phyloP scores from a whole-genome alignment of 352 stramenopile species.

The Detonula confervacea region DNA sequence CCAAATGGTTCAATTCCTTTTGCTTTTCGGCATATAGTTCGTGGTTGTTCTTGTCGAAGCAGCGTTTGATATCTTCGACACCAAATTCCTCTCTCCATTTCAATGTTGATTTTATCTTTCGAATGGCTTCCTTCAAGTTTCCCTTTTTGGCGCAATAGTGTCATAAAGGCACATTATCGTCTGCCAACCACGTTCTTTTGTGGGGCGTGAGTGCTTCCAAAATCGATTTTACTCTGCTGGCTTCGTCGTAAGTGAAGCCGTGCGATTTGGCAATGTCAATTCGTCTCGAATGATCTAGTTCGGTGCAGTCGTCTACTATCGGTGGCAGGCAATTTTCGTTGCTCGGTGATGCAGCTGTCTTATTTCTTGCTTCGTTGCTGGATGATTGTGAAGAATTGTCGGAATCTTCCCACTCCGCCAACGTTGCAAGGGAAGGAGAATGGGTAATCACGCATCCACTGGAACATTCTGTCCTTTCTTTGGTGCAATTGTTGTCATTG shows the following conservation, averaged over 20 bases:
- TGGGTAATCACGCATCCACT: neutral
- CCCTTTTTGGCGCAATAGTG: constrained; percentile 83
- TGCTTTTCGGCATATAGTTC: constrained; percentile 19
- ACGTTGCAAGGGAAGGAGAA: neutral
- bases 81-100: constrained; percentile 75
- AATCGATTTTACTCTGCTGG: constrained; percentile 44
- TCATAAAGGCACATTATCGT: constrained; percentile 67
- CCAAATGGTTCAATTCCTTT: constrained; percentile 40
- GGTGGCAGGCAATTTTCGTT: neutral
- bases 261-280: constrained; percentile 25
- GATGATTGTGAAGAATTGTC: neutral
- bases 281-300: constrained; percentile 23
- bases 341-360: neutral
- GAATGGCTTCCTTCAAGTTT: constrained; percentile 63
- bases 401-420: neutral
- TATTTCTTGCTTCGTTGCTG: neutral
- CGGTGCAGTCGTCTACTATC: constrained; percentile 35
- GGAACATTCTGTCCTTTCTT: no score
- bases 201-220: constrained; percentile 48
- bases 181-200: constrained; percentile 59
- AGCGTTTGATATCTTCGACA: constrained; percentile 60
- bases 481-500: no score
- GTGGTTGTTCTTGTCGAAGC: constrained; percentile 37
- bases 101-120: constrained; percentile 66
- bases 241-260: constrained; percentile 51